phyloP scores from a whole-genome alignment of 139 green algal species.

The Auxenochlorella protothecoides region DNA sequence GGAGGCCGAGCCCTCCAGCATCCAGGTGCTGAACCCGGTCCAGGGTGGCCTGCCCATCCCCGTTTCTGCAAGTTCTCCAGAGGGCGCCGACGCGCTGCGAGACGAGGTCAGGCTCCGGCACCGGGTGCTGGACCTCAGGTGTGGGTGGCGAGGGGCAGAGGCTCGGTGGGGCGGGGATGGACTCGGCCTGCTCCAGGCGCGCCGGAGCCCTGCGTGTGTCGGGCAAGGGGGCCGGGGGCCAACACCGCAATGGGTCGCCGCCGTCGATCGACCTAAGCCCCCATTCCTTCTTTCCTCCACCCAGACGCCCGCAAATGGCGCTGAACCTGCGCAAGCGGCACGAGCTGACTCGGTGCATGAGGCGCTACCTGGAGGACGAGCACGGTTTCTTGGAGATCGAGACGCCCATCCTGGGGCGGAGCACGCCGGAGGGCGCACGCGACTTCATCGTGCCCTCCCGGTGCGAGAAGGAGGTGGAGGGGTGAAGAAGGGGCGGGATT shows the following conservation, averaged over 20 bases:
- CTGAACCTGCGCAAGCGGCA: slow-evolving; percentile 81
- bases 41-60: slow-evolving; percentile 74
- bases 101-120: slow-evolving; percentile 82
- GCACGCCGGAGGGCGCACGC: slow-evolving; percentile 90
- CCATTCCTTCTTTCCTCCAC: neutral
- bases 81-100: slow-evolving; percentile 25
- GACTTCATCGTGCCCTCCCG: slow-evolving; percentile 92
- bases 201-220: neutral
- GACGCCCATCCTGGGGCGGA: slow-evolving; percentile 90
- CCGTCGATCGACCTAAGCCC: no score
- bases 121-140: slow-evolving; percentile 88
- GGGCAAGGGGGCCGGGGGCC: no score
- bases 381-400: slow-evolving; percentile 81
- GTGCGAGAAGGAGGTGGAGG: neutral
- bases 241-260: no score
- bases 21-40: slow-evolving; percentile 76
- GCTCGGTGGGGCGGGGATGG: neutral
- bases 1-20: slow-evolving; percentile 35
- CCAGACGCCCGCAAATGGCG: slow-evolving; percentile 69
- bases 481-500: no score
- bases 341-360: slow-evolving; percentile 57
- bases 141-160: neutral
- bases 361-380: slow-evolving; percentile 57
- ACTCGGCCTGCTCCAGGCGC: no score
- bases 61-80: slow-evolving; percentile 14